These are phyloP conservation scores for Mycena metata DNA, from an alignment of 768 basidiomycete species.

Conservation along the genomic window DNA sequence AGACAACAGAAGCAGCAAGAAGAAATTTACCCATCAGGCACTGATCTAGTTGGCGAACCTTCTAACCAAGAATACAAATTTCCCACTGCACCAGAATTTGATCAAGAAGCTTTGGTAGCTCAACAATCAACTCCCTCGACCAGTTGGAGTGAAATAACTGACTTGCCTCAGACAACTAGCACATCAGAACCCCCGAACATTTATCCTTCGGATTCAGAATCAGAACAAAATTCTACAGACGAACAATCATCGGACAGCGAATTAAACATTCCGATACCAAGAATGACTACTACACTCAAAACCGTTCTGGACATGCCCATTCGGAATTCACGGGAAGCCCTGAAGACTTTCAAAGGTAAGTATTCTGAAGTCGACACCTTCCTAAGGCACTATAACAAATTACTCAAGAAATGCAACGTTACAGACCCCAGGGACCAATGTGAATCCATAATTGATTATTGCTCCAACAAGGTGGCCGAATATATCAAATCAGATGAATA, in stretches of 20 bases:
- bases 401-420: not conserved
- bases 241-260: not conserved
- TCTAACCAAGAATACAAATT: too few relatives aligned
- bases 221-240: not conserved
- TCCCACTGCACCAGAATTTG: too few relatives aligned
- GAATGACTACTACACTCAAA: not conserved
- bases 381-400: not conserved
- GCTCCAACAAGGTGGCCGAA: not conserved
- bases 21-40: too few relatives aligned
- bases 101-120: too few relatives aligned
- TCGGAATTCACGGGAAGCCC: not conserved
- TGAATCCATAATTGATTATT: constrained; percentile 6
- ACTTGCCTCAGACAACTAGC: too few relatives aligned
- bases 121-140: too few relatives aligned
- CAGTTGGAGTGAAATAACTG: too few relatives aligned
- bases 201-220: too few relatives aligned
- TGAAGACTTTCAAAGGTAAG: constrained; percentile 4
- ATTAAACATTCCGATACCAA: not conserved
- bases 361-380: constrained; percentile 3
- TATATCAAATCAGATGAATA: constrained; percentile 4
- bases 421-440: not conserved
- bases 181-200: too few relatives aligned
- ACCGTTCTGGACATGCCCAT: not conserved
- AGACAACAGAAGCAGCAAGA: too few relatives aligned
- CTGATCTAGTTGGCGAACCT: too few relatives aligned